A percentile compares a stretch with the other conserved stretches of the same genome.
phyloP scores from a whole-genome alignment of 306 rosid species.

The Citrullus mucosospermus region DNA sequence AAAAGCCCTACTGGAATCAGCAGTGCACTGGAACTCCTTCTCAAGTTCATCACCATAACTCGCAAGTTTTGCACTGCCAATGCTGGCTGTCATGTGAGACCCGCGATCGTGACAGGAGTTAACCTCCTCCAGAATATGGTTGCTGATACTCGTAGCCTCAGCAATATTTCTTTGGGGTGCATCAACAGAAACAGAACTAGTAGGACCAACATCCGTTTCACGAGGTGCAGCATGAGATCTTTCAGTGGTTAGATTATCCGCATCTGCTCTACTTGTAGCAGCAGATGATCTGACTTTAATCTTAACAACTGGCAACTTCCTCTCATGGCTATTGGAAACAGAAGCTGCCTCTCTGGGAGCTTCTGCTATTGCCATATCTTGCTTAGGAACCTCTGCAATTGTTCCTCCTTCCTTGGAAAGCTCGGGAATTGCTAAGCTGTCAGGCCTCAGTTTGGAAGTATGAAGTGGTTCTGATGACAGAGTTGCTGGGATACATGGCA shows the following conservation, averaged over 20 bases:
- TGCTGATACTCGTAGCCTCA: conserved; percentile 41
- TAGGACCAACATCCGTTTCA: conserved; percentile 53
- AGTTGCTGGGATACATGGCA: background rate
- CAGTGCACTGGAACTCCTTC: conserved; percentile 82
- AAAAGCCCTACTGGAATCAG: conserved; percentile 61
- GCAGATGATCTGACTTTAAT: conserved; percentile 75
- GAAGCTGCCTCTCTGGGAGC: conserved; percentile 36
- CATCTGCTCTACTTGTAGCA: conserved; percentile 71
- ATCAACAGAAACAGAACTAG: conserved; percentile 92
- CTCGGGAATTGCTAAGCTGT: conserved; percentile 20
- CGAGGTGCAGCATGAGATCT: conserved; percentile 53
- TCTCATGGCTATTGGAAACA: conserved; percentile 46
- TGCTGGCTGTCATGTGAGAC: conserved; percentile 89
- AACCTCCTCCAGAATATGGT: conserved; percentile 65
- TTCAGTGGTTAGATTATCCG: conserved; percentile 58
- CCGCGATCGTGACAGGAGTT: conserved; percentile 68
- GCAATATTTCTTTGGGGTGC: conserved; percentile 71
- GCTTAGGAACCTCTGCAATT: conserved; percentile 18
- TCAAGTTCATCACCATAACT: conserved; percentile 59
- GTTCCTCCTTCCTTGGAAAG: conserved; percentile 12
- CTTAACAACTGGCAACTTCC: conserved; percentile 52
- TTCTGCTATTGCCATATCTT: conserved; percentile 21
- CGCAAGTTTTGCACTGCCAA: conserved; percentile 68
- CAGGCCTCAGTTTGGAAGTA: conserved; percentile 25
- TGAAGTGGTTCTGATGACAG: conserved; percentile 18